These are phyloP conservation scores for Harrya chromipes DNA, from an alignment of 768 basidiomycete genomes.

Conservation along the genomic window DNA sequence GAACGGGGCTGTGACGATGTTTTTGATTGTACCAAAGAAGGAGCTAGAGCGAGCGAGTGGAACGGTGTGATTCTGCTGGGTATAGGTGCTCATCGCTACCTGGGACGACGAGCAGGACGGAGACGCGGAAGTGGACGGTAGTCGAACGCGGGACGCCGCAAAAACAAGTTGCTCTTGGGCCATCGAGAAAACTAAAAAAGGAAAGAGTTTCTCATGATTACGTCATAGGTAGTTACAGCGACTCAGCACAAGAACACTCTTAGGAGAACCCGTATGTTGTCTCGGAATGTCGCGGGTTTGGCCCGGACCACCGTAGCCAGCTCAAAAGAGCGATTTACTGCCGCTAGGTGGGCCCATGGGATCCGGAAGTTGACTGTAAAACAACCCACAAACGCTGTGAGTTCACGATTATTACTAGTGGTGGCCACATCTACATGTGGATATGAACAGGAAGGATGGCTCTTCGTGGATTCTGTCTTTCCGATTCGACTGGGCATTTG, in stretches of 20 bases:
- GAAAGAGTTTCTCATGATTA: slow-evolving; percentile 14
- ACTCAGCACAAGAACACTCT: too few species aligned
- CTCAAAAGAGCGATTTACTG: slow-evolving; percentile 3
- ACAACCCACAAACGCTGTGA: slow-evolving; percentile 9
- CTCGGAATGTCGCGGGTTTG: slow-evolving; percentile 9
- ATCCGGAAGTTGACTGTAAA: slow-evolving; percentile 7
- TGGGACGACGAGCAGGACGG: slow-evolving; percentile 15
- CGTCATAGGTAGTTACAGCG: not conserved
- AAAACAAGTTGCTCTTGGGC: slow-evolving; percentile 22
- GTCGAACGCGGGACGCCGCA: slow-evolving; percentile 7
- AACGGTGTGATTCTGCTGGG: slow-evolving; percentile 29
- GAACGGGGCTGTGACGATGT: slow-evolving; percentile 62
- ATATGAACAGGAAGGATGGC: slow-evolving; percentile 47
- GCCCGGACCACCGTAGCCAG: not conserved
- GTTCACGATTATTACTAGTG: slow-evolving; percentile 12
- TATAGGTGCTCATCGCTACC: slow-evolving; percentile 30
- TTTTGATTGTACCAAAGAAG: slow-evolving; percentile 60
- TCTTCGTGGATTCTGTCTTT: slow-evolving; percentile 78
- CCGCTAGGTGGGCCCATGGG: not conserved
- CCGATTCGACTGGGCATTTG: slow-evolving; percentile 66
- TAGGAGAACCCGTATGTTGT: slow-evolving; percentile 14
- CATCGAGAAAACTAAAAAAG: slow-evolving; percentile 2
- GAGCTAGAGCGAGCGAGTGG: slow-evolving; percentile 53
- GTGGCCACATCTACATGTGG: slow-evolving; percentile 4
- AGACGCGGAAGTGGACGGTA: slow-evolving; percentile 19